These are phyloP conservation scores for Blastobotrys petasosporus DNA, from an alignment of 1,139 yeast genomes.

Conservation along the genomic window DNA sequence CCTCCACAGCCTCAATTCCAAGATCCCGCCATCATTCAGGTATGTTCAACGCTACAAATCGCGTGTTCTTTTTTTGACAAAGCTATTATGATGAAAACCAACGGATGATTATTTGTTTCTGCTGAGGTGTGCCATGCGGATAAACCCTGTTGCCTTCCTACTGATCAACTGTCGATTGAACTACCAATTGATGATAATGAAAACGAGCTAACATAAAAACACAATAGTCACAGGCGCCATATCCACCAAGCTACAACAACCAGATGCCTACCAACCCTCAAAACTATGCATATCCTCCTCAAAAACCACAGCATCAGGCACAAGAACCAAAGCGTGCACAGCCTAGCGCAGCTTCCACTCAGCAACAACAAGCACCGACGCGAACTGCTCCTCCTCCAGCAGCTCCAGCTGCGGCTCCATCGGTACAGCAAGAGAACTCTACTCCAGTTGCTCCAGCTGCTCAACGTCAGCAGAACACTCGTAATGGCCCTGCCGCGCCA, in stretches of 20 bases:
- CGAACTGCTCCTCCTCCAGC: conserved; percentile 17
- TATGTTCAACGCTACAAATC: conserved; percentile 2
- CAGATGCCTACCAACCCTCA: conserved; percentile 32
- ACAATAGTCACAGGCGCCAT: conserved; percentile 10
- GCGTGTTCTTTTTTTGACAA: background rate
- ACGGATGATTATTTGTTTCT: conserved; percentile 14
- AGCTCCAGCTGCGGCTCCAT: conserved; percentile 34
- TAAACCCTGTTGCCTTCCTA: conserved; percentile 41
- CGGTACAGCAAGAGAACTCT: conserved; percentile 15
- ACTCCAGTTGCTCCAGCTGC: conserved; percentile 24
- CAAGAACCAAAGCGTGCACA: conserved; percentile 24
- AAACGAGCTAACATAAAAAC: conserved; percentile 4
- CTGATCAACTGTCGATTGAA: conserved; percentile 27
- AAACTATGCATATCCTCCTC: conserved; percentile 20
- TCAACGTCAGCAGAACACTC: conserved; percentile 8
- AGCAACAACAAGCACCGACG: conserved; percentile 16
- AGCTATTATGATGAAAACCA: conserved; percentile 12
- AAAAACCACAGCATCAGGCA: conserved; percentile 1
- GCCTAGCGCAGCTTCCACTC: conserved; percentile 23
- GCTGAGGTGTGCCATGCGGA: conserved; percentile 35
- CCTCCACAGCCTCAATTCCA: conserved; percentile 18
- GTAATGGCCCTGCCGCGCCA: conserved; percentile 36
- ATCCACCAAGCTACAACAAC: conserved; percentile 21
- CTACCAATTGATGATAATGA: background rate
- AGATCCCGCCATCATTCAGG: conserved; percentile 33